These are phyloP conservation scores for Globisporangium uncinulatum DNA, from an alignment of 352 stramenopile species.

Conservation along the genomic window DNA sequence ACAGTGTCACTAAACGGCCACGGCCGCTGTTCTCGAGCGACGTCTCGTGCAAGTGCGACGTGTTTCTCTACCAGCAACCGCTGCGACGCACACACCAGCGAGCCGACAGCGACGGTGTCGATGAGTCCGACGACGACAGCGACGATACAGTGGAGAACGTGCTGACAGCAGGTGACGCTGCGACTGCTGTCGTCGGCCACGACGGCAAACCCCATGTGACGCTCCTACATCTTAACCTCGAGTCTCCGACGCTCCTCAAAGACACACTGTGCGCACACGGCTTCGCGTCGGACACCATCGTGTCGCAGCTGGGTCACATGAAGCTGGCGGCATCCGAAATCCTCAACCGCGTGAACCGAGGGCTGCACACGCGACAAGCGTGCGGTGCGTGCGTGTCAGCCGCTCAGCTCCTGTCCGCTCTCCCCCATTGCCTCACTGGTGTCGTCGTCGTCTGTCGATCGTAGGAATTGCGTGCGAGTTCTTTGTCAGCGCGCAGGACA, in stretches of 20 bases:
- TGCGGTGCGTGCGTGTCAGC: conserved; percentile 16
- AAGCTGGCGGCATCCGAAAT: conserved; percentile 53
- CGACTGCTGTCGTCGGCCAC: background rate
- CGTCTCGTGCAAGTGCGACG: conserved; percentile 15
- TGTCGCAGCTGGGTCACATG: conserved; percentile 48
- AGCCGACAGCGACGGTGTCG: background rate
- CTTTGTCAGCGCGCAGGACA: conserved; percentile 29
- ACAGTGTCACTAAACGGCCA: conserved; percentile 12
- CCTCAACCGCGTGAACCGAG: conserved; percentile 41
- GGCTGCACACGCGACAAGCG: conserved; percentile 20
- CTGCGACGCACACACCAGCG: background rate
- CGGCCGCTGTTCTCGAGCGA: conserved; percentile 12
- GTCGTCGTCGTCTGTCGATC: background rate
- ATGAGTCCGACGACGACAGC: background rate
- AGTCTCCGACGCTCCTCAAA: conserved; percentile 11
- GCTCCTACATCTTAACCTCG: conserved; percentile 10
- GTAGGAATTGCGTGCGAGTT: conserved; percentile 52
- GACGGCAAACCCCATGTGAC: background rate
- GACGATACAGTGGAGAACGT: conserved; percentile 3
- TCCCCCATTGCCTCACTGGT: too few relatives aligned
- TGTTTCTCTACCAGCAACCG: conserved; percentile 11
- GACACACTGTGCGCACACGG: conserved; percentile 19
- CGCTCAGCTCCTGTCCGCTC: too few relatives aligned
- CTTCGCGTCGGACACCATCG: conserved; percentile 35
- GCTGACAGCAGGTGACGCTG: background rate